Evolutionary conservation across 805 yeast species (phyloP), one percentile per base, ranked within the genome.

Genomic region (Pichia insulana): DNA sequence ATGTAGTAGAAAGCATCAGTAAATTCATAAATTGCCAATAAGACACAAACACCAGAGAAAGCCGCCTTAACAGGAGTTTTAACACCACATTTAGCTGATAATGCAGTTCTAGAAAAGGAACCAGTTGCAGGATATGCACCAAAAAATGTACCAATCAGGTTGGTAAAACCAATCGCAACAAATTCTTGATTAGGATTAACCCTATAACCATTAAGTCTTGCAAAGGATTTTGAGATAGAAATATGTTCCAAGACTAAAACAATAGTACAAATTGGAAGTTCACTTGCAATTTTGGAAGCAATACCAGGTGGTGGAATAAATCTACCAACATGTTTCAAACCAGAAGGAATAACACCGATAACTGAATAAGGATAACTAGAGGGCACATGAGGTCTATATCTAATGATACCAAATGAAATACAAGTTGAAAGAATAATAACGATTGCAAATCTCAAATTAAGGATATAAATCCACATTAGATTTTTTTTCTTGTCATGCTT

Each of bases 51-150:
- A 58, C 96, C 97, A 11, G 96, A 84, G 63, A 80, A 83, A 34
- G 87, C 71, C 66, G 96, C 96, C 36, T 96, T 94, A 47, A 89
- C 68, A 30, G 97, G 97, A 17, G 97, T 89, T 58, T 88, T 76
- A 36, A 89, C 97, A 59, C 95, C 95, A 73, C 96, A 89, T 65
- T 89, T 89, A 40, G 95, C 81, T 65, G 90, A 89, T 55, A 89
- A 72, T 7, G 97, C 97, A 36, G 96, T 83, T 69, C 97, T 80
- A 16, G 95, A 84, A 63, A 89, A 89, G 1, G 97, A 89, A 36
- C 97, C 97, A 4, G 97, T 89, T 7, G 95, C 88, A 8, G 97
- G 97, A 61, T 89, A 89, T 7, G 97, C 96, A 56, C 77, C 73
- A 74, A 89, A 89, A 58, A 88, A 86, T 17, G 95, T 86, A 52